Conservation (phyloP, 768 basidiomycete species). For the Gyrodon lividus region DNA sequence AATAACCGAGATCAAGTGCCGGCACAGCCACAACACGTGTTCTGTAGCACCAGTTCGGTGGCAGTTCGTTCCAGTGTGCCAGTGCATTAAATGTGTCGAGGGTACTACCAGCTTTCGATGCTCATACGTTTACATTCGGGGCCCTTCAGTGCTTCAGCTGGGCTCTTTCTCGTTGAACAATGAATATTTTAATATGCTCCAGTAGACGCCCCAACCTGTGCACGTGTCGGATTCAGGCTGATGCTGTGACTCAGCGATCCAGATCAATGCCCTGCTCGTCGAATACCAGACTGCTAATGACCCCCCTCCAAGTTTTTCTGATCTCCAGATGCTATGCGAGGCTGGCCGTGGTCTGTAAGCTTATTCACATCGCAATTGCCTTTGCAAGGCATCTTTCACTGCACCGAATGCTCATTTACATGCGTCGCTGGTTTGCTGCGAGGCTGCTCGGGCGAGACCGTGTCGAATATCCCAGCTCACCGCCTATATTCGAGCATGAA, state of each 20-base stretch:
- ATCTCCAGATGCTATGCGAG: neutral
- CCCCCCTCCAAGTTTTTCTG: neutral
- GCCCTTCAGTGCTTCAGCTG: too few relatives aligned
- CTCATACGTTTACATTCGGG: too few relatives aligned
- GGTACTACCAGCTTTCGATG: too few relatives aligned
- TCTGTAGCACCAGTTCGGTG: neutral
- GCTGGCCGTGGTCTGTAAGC: neutral
- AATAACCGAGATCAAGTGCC: neutral
- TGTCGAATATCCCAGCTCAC: neutral
- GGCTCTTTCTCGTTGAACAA: too few relatives aligned
- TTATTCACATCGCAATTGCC: neutral
- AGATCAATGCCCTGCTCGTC: too few relatives aligned
- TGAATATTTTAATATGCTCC: too few relatives aligned
- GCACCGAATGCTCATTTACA: neutral
- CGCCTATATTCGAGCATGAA: neutral
- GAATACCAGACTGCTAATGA: neutral
- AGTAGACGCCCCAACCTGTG: too few relatives aligned
- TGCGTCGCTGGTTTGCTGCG: neutral
- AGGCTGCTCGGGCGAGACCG: neutral
- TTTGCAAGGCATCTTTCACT: neutral
- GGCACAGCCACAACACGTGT: neutral
- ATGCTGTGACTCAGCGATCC: too few relatives aligned
- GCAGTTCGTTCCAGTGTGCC: too few relatives aligned
- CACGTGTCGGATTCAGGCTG: too few relatives aligned
- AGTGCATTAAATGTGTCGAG: too few relatives aligned